Evolutionary conservation across 1,284 basidiomycete genomes (phyloP), one percentile per base, ranked within the genome.

Genomic region (Abortiporus biennis): DNA sequence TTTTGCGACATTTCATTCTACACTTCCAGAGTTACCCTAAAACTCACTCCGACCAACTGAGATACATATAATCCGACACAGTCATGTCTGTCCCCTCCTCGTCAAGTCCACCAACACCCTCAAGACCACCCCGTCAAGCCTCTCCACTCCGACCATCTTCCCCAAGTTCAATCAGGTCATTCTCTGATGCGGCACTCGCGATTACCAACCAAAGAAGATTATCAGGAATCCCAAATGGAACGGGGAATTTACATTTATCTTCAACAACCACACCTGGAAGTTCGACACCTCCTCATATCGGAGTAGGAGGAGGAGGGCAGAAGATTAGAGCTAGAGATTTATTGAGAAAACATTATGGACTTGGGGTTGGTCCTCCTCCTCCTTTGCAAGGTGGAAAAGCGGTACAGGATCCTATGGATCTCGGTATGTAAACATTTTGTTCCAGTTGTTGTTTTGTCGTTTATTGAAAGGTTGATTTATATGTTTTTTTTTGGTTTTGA

Each of bases 341-440:
- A 39, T 55, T 92, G 43, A 69, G 89, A 54, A 88, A 87, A 52
- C 88, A 92, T 55, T 92, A 92, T 69, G 86, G 88, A 3, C 61
- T 92, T 17, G 83, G 80, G 24, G 65, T 87, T 23, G 80, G 81
- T 0, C 78, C 79, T 24, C 85, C 85, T 17, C 70, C 74, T 13
- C 72, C 83, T 15, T 53, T 72, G 3, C 68, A 71, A 23, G n/a
- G n/a, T n/a, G 49, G 53, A 15, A 76, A 68, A 32, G 72, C 68
- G 33, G 65, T 59, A 36, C 68, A 68, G 43, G 85, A 90, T 59
- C 83, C 86, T n/a, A 85, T 88, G 82, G 83, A 87, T 53, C 65
- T 90, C 42, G 87, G 88, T 80, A 39, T 44, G 64, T 53, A 31
- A n/a, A n/a, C n/a, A n/a, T n/a, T n/a, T 42, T 44, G 40, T 17